Conservation (phyloP, 2,329 filamentous ascomycete genomes). For the Apiospora sp. region DNA sequence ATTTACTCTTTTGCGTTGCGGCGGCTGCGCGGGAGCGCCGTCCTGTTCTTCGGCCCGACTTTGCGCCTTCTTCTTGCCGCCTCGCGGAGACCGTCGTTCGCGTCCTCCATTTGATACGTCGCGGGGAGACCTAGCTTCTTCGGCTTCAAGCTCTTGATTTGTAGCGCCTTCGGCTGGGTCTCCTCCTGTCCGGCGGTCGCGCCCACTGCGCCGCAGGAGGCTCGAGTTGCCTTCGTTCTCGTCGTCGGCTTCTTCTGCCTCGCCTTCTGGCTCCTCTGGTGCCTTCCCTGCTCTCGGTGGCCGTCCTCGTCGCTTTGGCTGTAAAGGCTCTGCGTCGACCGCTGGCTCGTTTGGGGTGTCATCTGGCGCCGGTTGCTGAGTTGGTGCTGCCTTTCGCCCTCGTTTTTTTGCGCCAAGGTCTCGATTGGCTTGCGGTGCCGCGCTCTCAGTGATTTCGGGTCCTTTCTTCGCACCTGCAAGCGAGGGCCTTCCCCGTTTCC, state of each 20-base stretch:
- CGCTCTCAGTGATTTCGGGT: slow-evolving; percentile 16
- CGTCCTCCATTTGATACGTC: slow-evolving; percentile 4
- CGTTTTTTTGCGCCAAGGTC: slow-evolving; percentile 35
- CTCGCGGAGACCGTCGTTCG: neutral
- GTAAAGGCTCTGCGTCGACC: slow-evolving; percentile 16
- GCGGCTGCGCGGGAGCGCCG: neutral
- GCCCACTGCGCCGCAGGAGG: slow-evolving; percentile 23
- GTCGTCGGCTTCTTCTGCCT: slow-evolving; percentile 41
- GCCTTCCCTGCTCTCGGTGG: slow-evolving; percentile 24
- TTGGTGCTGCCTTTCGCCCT: slow-evolving; percentile 39
- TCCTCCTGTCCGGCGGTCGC: slow-evolving; percentile 21
- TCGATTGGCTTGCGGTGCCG: neutral
- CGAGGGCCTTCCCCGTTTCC: slow-evolving; percentile 39
- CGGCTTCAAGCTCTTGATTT: slow-evolving; percentile 20
- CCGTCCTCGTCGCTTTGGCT: slow-evolving; percentile 30
- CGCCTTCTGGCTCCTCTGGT: slow-evolving; percentile 26
- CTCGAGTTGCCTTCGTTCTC: slow-evolving; percentile 37
- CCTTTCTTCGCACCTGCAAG: slow-evolving; percentile 24
- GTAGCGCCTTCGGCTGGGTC: neutral
- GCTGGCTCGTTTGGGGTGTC: slow-evolving; percentile 19
- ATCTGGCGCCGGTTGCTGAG: slow-evolving; percentile 29
- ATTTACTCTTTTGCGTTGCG: neutral
- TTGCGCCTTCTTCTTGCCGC: neutral
- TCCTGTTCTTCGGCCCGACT: neutral
- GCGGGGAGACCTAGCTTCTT: neutral